A percentile compares a stretch with the other conserved stretches of the same genome.
These are phyloP conservation scores for Amanita thiersii DNA, from an alignment of 768 basidiomycete species.

Conservation along the genomic window DNA sequence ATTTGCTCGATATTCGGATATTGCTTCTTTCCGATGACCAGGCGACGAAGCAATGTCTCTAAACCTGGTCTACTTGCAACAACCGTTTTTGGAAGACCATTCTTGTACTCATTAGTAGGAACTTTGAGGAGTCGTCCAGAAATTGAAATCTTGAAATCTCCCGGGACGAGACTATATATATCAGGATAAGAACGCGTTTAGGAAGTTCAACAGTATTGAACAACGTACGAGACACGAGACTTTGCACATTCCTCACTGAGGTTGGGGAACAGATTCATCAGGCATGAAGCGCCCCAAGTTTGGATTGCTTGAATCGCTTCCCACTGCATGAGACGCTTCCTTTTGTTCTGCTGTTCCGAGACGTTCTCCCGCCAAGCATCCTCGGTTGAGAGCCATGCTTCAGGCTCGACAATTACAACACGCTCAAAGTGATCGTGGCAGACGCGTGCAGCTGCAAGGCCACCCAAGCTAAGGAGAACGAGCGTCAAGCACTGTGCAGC, in stretches of 20 bases:
- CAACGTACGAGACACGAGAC: not conserved
- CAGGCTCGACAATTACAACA: slow-evolving; percentile 1
- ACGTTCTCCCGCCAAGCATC: not conserved
- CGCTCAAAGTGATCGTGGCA: slow-evolving; percentile 1
- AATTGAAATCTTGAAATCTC: not conserved
- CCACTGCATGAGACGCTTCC: slow-evolving; percentile 1
- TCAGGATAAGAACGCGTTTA: not conserved
- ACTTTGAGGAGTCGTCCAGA: not conserved
- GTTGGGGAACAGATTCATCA: not conserved
- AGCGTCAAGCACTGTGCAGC: not conserved
- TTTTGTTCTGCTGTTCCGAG: not conserved
- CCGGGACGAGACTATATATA: not conserved
- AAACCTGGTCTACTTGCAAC: slow-evolving; percentile 16
- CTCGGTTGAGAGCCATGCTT: not conserved
- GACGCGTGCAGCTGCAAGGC: not conserved
- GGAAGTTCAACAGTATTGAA: not conserved
- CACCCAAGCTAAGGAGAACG: not conserved
- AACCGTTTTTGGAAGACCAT: slow-evolving; percentile 13
- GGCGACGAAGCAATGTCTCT: slow-evolving; percentile 22
- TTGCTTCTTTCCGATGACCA: slow-evolving; percentile 13
- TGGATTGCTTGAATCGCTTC: not conserved
- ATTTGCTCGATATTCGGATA: slow-evolving; percentile 18
- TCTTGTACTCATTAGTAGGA: slow-evolving; percentile 3
- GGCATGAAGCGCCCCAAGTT: not conserved
- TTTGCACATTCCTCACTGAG: not conserved